Conservation (phyloP, 176 grass and related monocot genomes). For the Cenchrus purpureus region DNA sequence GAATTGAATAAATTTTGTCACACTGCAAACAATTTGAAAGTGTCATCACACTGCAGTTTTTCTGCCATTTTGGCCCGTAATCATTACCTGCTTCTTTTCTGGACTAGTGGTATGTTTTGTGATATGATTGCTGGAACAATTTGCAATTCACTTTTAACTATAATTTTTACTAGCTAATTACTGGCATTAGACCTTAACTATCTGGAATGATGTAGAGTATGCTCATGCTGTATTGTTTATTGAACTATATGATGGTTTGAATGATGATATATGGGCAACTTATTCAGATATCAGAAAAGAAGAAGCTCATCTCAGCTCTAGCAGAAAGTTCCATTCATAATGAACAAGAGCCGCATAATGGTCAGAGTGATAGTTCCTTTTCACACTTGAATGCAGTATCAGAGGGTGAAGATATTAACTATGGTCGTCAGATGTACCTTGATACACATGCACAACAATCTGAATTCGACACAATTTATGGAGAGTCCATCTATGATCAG, state of each 20-base stretch:
- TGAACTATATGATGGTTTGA: slow-evolving; percentile 24
- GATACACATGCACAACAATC: slow-evolving; percentile 37
- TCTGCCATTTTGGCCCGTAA: neutral
- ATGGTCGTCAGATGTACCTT: slow-evolving; percentile 37
- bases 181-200: slow-evolving; percentile 17
- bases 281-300: slow-evolving; percentile 85
- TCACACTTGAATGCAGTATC: slow-evolving; percentile 40
- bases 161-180: slow-evolving; percentile 5
- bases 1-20: neutral
- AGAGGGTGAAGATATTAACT: slow-evolving; percentile 34
- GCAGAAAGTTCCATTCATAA: slow-evolving; percentile 61
- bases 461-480: slow-evolving; percentile 43
- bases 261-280: slow-evolving; percentile 48
- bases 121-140: slow-evolving; percentile 12
- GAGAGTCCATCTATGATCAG: slow-evolving; percentile 35
- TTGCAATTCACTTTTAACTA: slow-evolving; percentile 4
- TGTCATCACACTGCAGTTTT: neutral
- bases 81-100: neutral
- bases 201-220: slow-evolving; percentile 6
- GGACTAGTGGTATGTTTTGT: slow-evolving; percentile 6
- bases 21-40: neutral
- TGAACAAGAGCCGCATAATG: slow-evolving; percentile 44
- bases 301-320: slow-evolving; percentile 64
- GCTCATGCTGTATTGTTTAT: slow-evolving; percentile 29
- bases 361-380: slow-evolving; percentile 51